Evolutionary conservation across 2,329 filamentous ascomycete species (phyloP), one percentile per base, ranked within the genome.

Genomic region (Claviceps africana): DNA sequence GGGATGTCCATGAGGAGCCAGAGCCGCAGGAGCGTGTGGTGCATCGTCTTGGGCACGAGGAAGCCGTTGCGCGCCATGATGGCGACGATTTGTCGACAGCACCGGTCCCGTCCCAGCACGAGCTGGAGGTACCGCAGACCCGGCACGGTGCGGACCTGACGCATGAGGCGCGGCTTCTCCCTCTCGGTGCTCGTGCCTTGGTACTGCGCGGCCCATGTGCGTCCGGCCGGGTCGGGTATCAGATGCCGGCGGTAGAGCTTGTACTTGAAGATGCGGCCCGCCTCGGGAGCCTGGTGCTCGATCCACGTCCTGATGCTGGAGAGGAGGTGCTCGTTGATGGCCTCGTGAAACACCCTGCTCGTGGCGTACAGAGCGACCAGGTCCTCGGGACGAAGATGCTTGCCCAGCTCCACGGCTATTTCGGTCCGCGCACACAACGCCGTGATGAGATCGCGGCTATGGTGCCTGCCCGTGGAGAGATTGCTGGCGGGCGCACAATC

Each of bases 1-100:
- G 77, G 69, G 4, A 83, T 68, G 60, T 89, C 85, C 71, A 88
- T 80, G 35, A 86, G 61, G 50, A 85, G 74, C 88, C 88, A 93
- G 19, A 88, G 70, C 61, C 86, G 85, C 59, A 79, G 72, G 46
- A 86, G 66, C 1, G 73, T 72, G 11, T 60, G 49, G 48, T 69
- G 62, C 56, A 75, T 76, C 28, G 65, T 63, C 1, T 56, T 48
- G 0, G 83, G 82, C 50, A 81, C 66, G 10, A 75, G 72, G 53
- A 82, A 75, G 1, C 82, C 82, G 44, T 74, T 67, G 15, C 75
- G 69, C 0, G 77, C 77, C 57, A 89, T 70, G 13, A 74, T 68
- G 15, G 75, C 74, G n/a, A 85, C 63, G 56, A 88, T 85, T 57
- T 86, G 78, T 28, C 74, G 68, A 54, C 78, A 73, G 37, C 73